Evolutionary conservation across 108 stramenopile species (phyloP).

Genomic region (Nannochloropsis gaditana): DNA sequence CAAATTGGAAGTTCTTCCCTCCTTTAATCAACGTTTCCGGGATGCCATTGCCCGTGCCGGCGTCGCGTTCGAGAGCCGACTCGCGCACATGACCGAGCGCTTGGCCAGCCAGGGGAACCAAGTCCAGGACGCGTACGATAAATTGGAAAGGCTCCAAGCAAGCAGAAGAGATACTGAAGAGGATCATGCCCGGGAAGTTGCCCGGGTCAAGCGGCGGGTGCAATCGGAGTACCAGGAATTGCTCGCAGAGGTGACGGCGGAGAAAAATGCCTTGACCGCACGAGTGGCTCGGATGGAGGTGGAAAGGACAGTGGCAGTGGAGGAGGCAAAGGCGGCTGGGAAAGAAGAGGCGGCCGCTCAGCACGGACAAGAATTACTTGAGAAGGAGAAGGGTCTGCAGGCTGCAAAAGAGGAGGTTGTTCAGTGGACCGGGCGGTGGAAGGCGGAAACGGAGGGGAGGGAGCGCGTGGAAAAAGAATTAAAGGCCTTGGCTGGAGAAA

Average conservation of each 20-base stretch:
- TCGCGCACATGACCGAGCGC: neutral
- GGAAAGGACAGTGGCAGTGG: neutral
- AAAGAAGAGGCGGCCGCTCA: neutral
- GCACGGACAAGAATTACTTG: neutral
- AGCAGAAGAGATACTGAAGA: neutral
- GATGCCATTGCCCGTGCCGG: neutral
- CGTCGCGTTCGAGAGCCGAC: neutral
- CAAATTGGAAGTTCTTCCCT: neutral
- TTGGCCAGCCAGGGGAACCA: neutral
- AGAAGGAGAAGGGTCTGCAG: neutral
- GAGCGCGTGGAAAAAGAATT: neutral
- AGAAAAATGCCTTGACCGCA: neutral
- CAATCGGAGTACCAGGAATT: neutral
- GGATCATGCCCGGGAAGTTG: neutral
- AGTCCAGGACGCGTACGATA: neutral
- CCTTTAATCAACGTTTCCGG: neutral
- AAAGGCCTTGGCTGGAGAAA: neutral
- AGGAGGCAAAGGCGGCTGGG: neutral
- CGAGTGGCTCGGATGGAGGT: neutral
- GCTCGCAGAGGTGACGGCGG: slow-evolving; percentile 8
- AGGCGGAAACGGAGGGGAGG: neutral
- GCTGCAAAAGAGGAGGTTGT: neutral
- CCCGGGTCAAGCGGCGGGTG: neutral
- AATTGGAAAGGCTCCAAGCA: neutral
- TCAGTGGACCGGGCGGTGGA: neutral